Evolutionary conservation across 345 rosid genomes (phyloP).

Genomic region (Salix purpurea): DNA sequence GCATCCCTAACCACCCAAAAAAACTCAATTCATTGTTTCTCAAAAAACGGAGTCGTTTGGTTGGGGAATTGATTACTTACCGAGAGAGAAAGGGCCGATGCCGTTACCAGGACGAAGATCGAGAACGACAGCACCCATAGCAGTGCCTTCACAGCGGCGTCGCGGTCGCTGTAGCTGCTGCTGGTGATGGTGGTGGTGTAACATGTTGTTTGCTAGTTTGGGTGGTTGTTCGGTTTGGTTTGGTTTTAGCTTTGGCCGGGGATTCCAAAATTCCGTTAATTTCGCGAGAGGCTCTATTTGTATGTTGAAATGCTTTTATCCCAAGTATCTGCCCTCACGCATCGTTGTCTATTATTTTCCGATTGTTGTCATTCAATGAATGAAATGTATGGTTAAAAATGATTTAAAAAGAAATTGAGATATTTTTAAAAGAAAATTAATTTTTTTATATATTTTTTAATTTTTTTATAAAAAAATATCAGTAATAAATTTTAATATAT

Average conservation of each 20-base stretch:
- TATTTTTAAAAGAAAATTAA: too few relatives aligned
- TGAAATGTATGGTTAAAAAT: too few relatives aligned
- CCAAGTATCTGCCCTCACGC: background rate
- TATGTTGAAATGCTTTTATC: background rate
- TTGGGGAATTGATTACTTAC: conserved; percentile 26
- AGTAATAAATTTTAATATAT: too few relatives aligned
- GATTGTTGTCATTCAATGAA: too few relatives aligned
- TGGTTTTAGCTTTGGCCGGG: background rate
- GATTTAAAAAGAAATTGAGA: too few relatives aligned
- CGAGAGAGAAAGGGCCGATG: conserved; percentile 84
- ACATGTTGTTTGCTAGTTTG: background rate
- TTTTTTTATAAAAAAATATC: too few relatives aligned
- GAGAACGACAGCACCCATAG: conserved; percentile 91
- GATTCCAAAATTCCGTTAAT: background rate
- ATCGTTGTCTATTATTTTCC: background rate
- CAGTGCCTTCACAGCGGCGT: conserved; percentile 92
- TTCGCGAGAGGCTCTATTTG: background rate
- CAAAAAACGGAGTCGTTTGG: background rate
- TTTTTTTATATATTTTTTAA: too few relatives aligned
- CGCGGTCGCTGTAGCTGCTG: conserved; percentile 48
- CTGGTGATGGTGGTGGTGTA: conserved; percentile 12
- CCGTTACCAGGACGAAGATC: conserved; percentile 94
- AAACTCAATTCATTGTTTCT: background rate
- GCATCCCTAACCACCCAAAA: conserved; percentile 62
- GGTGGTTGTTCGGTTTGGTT: too few relatives aligned